Evolutionary conservation across 2,329 filamentous ascomycete genomes (phyloP), one percentile per base, ranked within the genome.

Genomic region (Ascochyta viciae-villosae): DNA sequence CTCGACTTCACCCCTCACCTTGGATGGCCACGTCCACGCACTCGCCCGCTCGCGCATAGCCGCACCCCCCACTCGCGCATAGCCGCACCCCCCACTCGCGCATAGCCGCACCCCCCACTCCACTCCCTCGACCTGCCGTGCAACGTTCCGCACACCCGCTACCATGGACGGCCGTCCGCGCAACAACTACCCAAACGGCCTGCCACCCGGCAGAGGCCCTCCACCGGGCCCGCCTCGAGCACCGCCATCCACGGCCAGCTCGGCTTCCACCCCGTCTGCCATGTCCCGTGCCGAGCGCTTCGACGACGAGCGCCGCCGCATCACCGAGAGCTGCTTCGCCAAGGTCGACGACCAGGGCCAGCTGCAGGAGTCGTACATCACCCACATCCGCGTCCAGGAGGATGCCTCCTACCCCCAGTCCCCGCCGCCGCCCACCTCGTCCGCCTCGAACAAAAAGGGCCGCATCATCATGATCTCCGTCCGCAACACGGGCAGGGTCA

Each of bases 281-380:
- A 75, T 76, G 72, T 78, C 72, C 26, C 79, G 81, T 71, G 94
- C 94, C 51, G 92, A 96, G 80, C 86, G 87, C 68, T 99, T 98
- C 76, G 95, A 99, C 77, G 92, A 98, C 73, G 95, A 99, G 83
- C 96, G 97, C 83, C 85, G 87, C 75, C 87, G 95, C 74, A 97
- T 99, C 70, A 89, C 96, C 63, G 90, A 96, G 61, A 96, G 91
- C 77, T 97, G 93, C 80, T 99, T 98, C 81, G 85, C 82, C 76
- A 97, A 96, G 81, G 89, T 88, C 70, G 95, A 98, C 73, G 83
- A 86, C 38, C 91, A 96, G 78, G 93, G 93, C 64, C 89, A 91
- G 57, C 83, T 91, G 65, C 81, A 88, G 65, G 95, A 99, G 80
- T 97, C 92, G 31, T 99, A 99, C 80, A 99, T 99, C 70, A 99